phyloP scores from a whole-genome alignment of 1,284 basidiomycete genomes.

The Heliocybe sulcata region DNA sequence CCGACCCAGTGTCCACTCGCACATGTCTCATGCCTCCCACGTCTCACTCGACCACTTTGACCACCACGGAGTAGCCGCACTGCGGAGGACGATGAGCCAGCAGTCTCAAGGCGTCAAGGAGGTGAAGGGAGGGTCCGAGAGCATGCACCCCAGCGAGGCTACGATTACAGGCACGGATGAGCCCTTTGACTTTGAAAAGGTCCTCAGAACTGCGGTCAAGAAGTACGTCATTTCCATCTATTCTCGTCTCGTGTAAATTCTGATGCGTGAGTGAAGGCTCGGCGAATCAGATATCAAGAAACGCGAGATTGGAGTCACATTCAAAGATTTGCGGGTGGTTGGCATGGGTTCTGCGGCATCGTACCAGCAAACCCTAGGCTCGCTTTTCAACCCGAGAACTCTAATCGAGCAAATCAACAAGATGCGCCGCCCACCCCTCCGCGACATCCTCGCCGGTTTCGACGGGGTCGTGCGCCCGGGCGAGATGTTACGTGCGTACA shows the following conservation, averaged over 20 bases:
- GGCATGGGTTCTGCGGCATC: conserved; percentile 26
- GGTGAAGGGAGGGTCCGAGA: neutral
- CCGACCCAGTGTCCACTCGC: neutral
- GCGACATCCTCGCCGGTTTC: conserved; percentile 40
- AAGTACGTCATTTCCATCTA: conserved; percentile 14
- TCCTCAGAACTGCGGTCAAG: conserved; percentile 19
- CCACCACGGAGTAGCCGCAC: conserved; percentile 21
- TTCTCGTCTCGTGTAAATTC: neutral
- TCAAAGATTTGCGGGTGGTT: conserved; percentile 26
- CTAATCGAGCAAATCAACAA: conserved; percentile 18
- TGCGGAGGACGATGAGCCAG: conserved; percentile 21
- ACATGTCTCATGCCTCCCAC: conserved; percentile 9
- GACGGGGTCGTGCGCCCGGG: conserved; percentile 47
- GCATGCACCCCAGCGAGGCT: conserved; percentile 2
- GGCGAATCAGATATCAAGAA: conserved; percentile 19
- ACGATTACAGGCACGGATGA: conserved; percentile 8
- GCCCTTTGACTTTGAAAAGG: conserved; percentile 24
- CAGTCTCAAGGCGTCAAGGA: conserved; percentile 5
- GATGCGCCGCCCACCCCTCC: conserved; percentile 28
- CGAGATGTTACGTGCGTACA: conserved; percentile 48
- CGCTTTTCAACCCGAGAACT: conserved; percentile 28
- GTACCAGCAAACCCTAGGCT: conserved; percentile 34
- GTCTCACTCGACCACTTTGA: conserved; percentile 24
- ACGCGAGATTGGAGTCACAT: conserved; percentile 28
- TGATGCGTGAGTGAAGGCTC: conserved; percentile 12